Conservation (phyloP, 257 asterid species). For the Anisodus acutangulus region DNA sequence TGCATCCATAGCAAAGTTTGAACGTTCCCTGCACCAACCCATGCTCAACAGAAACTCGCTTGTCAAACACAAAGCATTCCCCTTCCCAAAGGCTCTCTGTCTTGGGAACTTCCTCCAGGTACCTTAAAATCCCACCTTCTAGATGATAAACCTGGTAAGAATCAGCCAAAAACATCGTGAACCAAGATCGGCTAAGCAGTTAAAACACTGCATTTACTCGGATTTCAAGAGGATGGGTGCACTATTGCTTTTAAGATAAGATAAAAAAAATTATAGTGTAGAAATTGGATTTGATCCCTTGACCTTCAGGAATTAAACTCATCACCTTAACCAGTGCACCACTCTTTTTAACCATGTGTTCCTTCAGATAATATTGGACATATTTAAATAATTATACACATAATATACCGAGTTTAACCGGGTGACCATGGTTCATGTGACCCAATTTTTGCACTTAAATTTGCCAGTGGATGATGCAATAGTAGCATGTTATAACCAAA, state of each 20-base stretch:
- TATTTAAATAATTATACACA: no score
- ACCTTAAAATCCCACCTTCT: constrained; percentile 91
- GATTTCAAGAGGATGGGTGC: no score
- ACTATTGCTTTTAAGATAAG: no score
- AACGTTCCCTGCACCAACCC: constrained; percentile 81
- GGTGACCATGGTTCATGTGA: no score
- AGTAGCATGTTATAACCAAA: neutral
- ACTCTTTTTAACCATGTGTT: no score
- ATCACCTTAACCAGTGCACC: no score
- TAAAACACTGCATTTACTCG: neutral
- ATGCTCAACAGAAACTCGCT: constrained; percentile 94
- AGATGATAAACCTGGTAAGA: constrained; percentile 86
- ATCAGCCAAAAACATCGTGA: neutral
- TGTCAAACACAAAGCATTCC: constrained; percentile 94
- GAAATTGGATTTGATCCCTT: no score
- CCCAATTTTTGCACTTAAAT: no score
- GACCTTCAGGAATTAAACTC: no score
- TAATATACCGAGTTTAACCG: no score
- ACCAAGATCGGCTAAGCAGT: neutral
- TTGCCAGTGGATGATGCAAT: no score
- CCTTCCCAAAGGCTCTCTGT: constrained; percentile 89
- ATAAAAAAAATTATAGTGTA: neutral
- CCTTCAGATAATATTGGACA: no score
- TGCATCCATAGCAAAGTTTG: constrained; percentile 96
- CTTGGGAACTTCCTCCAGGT: constrained; percentile 90